A percentile compares a stretch with the other conserved stretches of the same genome.
Conservation (phyloP, 495 filamentous ascomycete species). For the Annulohypoxylon nitens region DNA sequence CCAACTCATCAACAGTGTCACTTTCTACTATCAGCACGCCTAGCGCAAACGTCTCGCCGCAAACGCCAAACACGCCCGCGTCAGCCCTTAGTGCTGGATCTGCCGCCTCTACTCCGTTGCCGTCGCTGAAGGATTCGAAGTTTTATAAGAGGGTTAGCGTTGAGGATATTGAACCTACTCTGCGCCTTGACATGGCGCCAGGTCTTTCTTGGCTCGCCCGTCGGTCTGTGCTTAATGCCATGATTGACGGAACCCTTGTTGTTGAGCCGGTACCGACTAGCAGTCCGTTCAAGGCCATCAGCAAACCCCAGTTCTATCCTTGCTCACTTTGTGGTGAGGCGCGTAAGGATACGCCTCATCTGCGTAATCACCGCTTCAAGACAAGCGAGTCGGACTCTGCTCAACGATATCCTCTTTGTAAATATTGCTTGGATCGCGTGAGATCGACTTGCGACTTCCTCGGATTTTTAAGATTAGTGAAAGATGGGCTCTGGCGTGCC, state of each 20-base stretch:
- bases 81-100: slow-evolving; percentile 61
- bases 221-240: slow-evolving; percentile 81
- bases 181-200: slow-evolving; percentile 88
- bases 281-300: slow-evolving; percentile 60
- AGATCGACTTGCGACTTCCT: slow-evolving; percentile 92
- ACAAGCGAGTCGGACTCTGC: slow-evolving; percentile 86
- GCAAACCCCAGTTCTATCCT: slow-evolving; percentile 72
- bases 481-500: slow-evolving; percentile 87
- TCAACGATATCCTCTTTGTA: slow-evolving; percentile 89
- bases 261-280: slow-evolving; percentile 85
- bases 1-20: slow-evolving; percentile 61
- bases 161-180: slow-evolving; percentile 94
- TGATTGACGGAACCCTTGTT: slow-evolving; percentile 86
- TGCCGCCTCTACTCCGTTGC: slow-evolving; percentile 48
- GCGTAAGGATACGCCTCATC: slow-evolving; percentile 74
- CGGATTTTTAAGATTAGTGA: slow-evolving; percentile 87
- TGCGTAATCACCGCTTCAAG: slow-evolving; percentile 88
- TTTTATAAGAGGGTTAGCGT: slow-evolving; percentile 90
- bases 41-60: slow-evolving; percentile 58
- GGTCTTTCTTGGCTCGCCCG: slow-evolving; percentile 94
- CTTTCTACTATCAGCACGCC: slow-evolving; percentile 55
- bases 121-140: slow-evolving; percentile 82
- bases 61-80: slow-evolving; percentile 65
- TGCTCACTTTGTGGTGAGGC: slow-evolving; percentile 92
- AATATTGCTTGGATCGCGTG: slow-evolving; percentile 85